Evolutionary conservation across 2,329 filamentous ascomycete species (phyloP).

Genomic region (Nigrograna mackinnonii): DNA sequence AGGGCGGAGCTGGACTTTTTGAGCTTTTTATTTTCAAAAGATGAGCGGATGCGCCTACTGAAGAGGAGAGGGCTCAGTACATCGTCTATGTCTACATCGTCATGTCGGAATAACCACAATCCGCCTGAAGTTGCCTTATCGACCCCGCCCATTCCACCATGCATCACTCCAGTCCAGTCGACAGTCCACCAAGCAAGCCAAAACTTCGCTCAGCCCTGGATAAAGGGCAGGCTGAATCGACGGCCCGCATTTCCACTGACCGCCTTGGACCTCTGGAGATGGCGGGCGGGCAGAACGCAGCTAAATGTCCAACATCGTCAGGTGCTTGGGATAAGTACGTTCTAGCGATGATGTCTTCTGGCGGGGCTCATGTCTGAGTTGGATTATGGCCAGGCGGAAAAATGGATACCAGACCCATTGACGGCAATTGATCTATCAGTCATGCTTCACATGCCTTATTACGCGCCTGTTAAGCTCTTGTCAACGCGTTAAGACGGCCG

Average conservation of each 20-base stretch:
- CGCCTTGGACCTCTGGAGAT: slow-evolving; percentile 28
- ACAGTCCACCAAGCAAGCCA: no score
- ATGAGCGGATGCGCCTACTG: no score
- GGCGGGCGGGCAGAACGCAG: slow-evolving; percentile 31
- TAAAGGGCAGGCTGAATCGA: slow-evolving; percentile 37
- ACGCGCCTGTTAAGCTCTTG: slow-evolving; percentile 25
- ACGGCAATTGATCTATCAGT: slow-evolving; percentile 16
- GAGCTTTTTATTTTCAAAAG: no score
- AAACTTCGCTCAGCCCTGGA: background rate
- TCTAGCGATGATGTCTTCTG: slow-evolving; percentile 2
- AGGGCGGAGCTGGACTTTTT: no score
- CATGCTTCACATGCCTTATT: slow-evolving; percentile 26
- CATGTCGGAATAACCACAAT: no score
- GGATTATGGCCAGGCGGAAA: slow-evolving; percentile 24
- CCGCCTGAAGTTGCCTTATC: no score
- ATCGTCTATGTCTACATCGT: no score
- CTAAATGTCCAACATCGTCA: slow-evolving; percentile 23
- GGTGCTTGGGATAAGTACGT: slow-evolving; percentile 15
- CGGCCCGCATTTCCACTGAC: slow-evolving; percentile 41
- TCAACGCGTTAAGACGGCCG: slow-evolving; percentile 35
- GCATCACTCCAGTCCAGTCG: no score
- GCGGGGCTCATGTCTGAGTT: slow-evolving; percentile 10
- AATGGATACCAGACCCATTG: slow-evolving; percentile 19
- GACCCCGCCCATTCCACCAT: no score
- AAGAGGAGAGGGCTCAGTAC: no score